phyloP scores from a whole-genome alignment of 164 flowering plant genomes.

The Umbilicus rupestris region DNA sequence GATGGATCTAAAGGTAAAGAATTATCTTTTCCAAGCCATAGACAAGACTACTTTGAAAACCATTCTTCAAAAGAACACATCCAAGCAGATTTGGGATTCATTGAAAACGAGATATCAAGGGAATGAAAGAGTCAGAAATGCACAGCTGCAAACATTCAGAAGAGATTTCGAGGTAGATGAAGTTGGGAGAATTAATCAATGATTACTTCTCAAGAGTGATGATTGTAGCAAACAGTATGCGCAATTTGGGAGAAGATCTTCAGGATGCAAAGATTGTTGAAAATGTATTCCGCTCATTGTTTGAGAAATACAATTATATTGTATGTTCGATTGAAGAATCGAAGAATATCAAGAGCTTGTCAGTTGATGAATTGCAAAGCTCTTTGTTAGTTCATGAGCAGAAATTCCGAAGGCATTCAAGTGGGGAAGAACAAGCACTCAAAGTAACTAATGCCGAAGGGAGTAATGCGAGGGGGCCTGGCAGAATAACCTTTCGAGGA shows the following conservation, averaged over 20 bases:
- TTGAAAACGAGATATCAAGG: background rate
- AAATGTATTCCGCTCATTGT: background rate
- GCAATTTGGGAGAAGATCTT: background rate
- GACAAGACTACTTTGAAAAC: background rate
- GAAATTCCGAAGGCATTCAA: background rate
- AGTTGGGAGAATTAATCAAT: background rate
- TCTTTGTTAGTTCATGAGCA: background rate
- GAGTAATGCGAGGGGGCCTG: background rate
- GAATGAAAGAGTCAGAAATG: too few species aligned
- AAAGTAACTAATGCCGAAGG: background rate
- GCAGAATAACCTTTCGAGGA: background rate
- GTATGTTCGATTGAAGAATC: conserved; percentile 4
- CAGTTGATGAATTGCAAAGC: background rate
- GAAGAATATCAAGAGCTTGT: background rate
- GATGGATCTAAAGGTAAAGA: background rate
- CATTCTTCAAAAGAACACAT: background rate
- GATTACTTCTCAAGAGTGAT: background rate
- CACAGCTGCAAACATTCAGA: background rate
- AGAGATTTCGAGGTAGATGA: background rate
- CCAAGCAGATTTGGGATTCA: background rate
- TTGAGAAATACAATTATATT: background rate
- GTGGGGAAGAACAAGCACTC: background rate
- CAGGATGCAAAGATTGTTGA: background rate
- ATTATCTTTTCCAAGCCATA: background rate
- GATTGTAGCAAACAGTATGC: background rate